These are phyloP conservation scores for Clavispora asparagi DNA, from an alignment of 805 yeast genomes.

Conservation along the genomic window DNA sequence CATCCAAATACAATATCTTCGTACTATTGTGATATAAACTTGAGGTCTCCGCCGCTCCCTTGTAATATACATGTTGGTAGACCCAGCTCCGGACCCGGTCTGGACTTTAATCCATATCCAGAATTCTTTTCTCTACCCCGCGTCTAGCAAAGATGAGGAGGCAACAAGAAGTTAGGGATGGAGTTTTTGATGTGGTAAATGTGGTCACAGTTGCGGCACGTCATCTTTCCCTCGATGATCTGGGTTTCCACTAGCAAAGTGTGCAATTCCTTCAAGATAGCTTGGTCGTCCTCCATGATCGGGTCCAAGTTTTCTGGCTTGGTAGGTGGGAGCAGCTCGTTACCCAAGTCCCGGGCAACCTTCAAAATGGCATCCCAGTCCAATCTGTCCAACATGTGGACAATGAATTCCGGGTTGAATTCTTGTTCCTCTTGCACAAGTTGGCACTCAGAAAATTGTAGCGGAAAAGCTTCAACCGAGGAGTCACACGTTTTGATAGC, in stretches of 20 bases:
- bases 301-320: constrained; percentile 59
- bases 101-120: background rate
- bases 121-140: background rate
- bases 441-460: constrained; percentile 61
- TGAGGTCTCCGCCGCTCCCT: background rate
- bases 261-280: constrained; percentile 71
- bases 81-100: background rate
- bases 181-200: constrained; percentile 86
- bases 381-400: constrained; percentile 69
- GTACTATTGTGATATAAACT: background rate
- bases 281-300: constrained; percentile 46
- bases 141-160: constrained; percentile 75
- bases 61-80: background rate
- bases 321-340: constrained; percentile 24
- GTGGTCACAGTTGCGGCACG: constrained; percentile 81
- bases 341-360: constrained; percentile 67
- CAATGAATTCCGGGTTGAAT: constrained; percentile 74
- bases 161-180: constrained; percentile 88
- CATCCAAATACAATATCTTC: background rate
- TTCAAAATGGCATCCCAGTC: constrained; percentile 82
- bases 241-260: constrained; percentile 76
- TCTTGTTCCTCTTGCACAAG: constrained; percentile 76
- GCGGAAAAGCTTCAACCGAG: constrained; percentile 74
- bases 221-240: constrained; percentile 84
- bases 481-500: constrained; percentile 78